Percentiles rank a stretch among this genome's conserved stretches.
Evolutionary conservation across 139 green algal species (phyloP).

Genomic region (Yamagishiella unicocca): DNA sequence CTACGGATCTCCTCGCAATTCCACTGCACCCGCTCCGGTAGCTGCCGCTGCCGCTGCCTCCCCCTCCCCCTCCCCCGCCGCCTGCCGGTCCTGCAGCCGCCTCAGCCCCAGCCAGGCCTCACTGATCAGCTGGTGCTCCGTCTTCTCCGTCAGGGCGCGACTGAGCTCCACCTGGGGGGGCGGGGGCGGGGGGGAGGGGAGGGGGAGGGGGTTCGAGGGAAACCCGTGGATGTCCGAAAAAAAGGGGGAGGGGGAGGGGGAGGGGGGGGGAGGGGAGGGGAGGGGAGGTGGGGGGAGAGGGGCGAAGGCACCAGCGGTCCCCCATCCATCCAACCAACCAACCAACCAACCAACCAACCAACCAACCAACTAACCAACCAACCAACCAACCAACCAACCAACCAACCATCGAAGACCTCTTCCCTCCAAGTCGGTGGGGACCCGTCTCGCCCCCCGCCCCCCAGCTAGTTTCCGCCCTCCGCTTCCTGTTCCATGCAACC

Average conservation of each 20-base stretch:
- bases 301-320: background rate
- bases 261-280: background rate
- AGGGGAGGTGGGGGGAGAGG: background rate
- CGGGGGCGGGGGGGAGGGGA: background rate
- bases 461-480: background rate
- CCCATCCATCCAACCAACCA: background rate
- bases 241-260: background rate
- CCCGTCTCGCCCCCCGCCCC: too few species aligned
- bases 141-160: conserved; percentile 29
- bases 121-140: conserved; percentile 23
- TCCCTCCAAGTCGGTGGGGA: too few species aligned
- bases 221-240: background rate
- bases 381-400: too few species aligned
- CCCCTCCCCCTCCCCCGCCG: background rate
- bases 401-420: too few species aligned
- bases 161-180: conserved; percentile 25
- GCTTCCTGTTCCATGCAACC: background rate
- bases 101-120: conserved; percentile 30
- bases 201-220: background rate
- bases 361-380: too few species aligned
- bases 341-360: background rate
- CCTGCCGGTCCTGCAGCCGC: background rate
- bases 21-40: background rate
- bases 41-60: background rate
- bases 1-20: too few species aligned